Evolutionary conservation across 129 eudicot genomes (phyloP).

Genomic region (Flaveria trinervia): DNA sequence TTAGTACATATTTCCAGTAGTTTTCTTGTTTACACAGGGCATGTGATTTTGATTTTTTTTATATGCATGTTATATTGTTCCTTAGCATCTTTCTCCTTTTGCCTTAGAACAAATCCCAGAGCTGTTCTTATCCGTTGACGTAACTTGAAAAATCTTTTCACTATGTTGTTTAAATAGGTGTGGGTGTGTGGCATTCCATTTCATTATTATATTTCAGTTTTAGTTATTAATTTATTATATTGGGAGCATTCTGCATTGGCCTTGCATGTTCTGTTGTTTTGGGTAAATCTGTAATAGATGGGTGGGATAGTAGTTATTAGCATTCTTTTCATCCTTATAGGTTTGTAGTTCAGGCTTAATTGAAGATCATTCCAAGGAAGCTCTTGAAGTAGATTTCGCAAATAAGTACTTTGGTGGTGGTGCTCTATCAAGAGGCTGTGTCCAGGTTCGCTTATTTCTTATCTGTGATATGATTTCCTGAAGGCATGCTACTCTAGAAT

Average conservation of each 20-base stretch:
- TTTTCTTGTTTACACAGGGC: neutral
- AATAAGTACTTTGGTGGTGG: slow-evolving; percentile 89
- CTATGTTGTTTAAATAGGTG: neutral
- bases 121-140: neutral
- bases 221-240: neutral
- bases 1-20: neutral
- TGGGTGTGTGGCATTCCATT: neutral
- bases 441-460: slow-evolving; percentile 55
- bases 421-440: slow-evolving; percentile 79
- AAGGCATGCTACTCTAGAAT: slow-evolving; percentile 3
- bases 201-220: neutral
- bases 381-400: slow-evolving; percentile 93
- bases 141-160: neutral
- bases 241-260: slow-evolving; percentile 15
- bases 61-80: neutral
- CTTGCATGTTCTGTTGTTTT: slow-evolving; percentile 7
- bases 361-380: slow-evolving; percentile 71
- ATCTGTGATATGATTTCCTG: neutral
- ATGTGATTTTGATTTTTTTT: neutral
- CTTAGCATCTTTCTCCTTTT: neutral
- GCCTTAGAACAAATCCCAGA: neutral
- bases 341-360: slow-evolving; percentile 68
- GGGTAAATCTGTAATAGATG: neutral
- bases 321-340: slow-evolving; percentile 39
- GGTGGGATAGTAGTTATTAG: slow-evolving; percentile 22